These are phyloP conservation scores for Salix koriyanagi DNA, from an alignment of 345 rosid genomes.

Conservation along the genomic window DNA sequence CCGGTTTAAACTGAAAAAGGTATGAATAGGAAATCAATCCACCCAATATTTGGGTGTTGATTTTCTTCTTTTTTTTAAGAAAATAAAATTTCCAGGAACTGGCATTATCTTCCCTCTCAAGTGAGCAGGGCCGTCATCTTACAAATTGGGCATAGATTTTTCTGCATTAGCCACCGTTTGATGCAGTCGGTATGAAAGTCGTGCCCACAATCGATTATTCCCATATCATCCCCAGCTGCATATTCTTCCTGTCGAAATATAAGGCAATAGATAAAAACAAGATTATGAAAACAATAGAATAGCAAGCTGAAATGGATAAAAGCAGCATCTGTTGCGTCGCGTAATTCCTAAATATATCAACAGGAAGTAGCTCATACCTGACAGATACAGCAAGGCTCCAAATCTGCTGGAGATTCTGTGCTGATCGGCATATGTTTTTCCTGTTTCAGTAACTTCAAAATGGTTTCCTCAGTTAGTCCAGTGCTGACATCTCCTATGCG, in stretches of 20 bases:
- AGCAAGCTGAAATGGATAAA: not conserved
- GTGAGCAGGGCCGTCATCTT: slow-evolving; percentile 36
- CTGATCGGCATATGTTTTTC: not conserved
- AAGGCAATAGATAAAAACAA: not conserved
- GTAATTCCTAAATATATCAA: no score
- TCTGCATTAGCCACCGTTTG: slow-evolving; percentile 22
- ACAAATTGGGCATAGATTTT: slow-evolving; percentile 26
- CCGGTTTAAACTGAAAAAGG: not conserved
- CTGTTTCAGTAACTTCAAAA: slow-evolving; percentile 18
- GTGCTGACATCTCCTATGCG: slow-evolving; percentile 30
- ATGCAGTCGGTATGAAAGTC: slow-evolving; percentile 22
- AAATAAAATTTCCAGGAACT: slow-evolving; percentile 2
- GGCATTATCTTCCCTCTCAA: slow-evolving; percentile 8
- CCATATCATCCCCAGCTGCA: slow-evolving; percentile 14
- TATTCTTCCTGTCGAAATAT: slow-evolving; percentile 20
- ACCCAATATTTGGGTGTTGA: slow-evolving; percentile 18
- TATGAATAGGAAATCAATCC: slow-evolving; percentile 13
- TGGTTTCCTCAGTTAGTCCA: slow-evolving; percentile 18
- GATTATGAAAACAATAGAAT: not conserved
- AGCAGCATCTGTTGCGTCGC: not conserved
- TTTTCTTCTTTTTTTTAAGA: slow-evolving; percentile 1
- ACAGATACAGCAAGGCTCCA: slow-evolving; percentile 26
- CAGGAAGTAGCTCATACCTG: slow-evolving; percentile 6
- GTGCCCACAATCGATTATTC: slow-evolving; percentile 24
- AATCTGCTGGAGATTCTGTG: slow-evolving; percentile 1